A percentile compares a stretch with the other conserved stretches of the same genome.
These are phyloP conservation scores for Penicillium nucicola DNA, from an alignment of 495 filamentous ascomycete genomes.

Conservation along the genomic window DNA sequence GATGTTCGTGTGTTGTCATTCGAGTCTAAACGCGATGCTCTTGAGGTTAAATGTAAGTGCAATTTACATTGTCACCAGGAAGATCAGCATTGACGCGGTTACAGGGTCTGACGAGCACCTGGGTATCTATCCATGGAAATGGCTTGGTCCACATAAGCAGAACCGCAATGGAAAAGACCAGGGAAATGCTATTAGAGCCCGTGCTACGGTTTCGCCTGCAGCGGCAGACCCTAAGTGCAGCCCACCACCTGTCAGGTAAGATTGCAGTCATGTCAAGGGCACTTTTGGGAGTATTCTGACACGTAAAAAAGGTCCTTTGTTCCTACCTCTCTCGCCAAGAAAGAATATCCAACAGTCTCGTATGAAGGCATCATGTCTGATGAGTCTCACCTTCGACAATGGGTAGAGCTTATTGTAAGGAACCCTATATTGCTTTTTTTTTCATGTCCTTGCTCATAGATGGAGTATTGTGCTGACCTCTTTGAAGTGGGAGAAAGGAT, in stretches of 20 bases:
- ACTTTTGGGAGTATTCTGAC: neutral
- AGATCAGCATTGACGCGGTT: constrained; percentile 14
- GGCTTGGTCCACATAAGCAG: constrained; percentile 25
- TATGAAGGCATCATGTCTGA: constrained; percentile 60
- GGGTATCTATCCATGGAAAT: constrained; percentile 55
- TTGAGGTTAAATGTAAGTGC: constrained; percentile 29
- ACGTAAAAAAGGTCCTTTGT: constrained; percentile 25
- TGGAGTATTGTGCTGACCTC: neutral
- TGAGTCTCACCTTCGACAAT: constrained; percentile 50
- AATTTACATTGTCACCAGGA: neutral
- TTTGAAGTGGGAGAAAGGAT: constrained; percentile 57
- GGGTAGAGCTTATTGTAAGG: constrained; percentile 58
- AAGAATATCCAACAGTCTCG: constrained; percentile 46
- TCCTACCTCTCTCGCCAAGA: constrained; percentile 12
- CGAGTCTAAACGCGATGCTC: neutral
- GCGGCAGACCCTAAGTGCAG: no score
- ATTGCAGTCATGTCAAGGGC: neutral
- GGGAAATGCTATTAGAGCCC: no score
- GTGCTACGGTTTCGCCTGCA: no score
- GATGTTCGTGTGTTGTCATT: constrained; percentile 43
- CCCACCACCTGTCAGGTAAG: no score
- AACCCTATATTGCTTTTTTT: neutral
- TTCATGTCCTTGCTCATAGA: no score
- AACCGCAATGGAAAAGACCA: neutral
- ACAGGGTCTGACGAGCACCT: constrained; percentile 49